phyloP scores from a whole-genome alignment of 108 stramenopile genomes.

The Cyclotella cryptica region DNA sequence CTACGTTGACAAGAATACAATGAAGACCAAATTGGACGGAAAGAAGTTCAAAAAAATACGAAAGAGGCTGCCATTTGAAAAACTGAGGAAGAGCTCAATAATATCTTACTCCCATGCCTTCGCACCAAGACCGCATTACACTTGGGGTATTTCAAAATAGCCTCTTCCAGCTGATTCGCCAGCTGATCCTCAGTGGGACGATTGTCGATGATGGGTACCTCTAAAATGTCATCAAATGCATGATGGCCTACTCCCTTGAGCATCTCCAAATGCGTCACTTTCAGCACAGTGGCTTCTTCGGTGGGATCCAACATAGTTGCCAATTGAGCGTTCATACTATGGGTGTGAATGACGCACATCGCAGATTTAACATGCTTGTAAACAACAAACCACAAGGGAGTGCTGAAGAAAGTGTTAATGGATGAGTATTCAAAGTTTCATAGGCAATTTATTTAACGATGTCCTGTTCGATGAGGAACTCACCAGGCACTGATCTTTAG shows the following conservation, averaged over 20 bases:
- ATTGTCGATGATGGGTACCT: conserved; percentile 97
- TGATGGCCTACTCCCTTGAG: conserved; percentile 95
- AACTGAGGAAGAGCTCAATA: not conserved
- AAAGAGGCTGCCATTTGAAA: not conserved
- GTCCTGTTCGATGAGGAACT: not conserved
- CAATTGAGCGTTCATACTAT: conserved; percentile 84
- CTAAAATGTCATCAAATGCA: conserved; percentile 87
- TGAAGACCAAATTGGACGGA: not conserved
- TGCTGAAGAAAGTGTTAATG: conserved; percentile 49
- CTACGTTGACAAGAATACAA: not conserved
- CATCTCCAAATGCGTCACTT: conserved; percentile 96
- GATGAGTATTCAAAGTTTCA: not conserved
- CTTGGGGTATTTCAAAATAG: conserved; percentile 83
- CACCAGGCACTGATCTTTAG: conserved; percentile 73
- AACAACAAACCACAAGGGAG: conserved; percentile 92
- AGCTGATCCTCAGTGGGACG: conserved; percentile 91
- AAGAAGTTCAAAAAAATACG: not conserved
- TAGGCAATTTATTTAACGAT: not conserved
- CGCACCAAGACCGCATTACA: conserved; percentile 93
- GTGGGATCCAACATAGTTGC: conserved; percentile 89
- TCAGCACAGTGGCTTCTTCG: conserved; percentile 58
- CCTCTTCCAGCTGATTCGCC: conserved; percentile 83
- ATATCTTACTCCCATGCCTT: conserved; percentile 73
- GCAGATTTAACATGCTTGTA: conserved; percentile 77
- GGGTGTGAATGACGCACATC: conserved; percentile 87